These are phyloP conservation scores for Quercus tomentella DNA, from an alignment of 331 rosid species.

Conservation along the genomic window DNA sequence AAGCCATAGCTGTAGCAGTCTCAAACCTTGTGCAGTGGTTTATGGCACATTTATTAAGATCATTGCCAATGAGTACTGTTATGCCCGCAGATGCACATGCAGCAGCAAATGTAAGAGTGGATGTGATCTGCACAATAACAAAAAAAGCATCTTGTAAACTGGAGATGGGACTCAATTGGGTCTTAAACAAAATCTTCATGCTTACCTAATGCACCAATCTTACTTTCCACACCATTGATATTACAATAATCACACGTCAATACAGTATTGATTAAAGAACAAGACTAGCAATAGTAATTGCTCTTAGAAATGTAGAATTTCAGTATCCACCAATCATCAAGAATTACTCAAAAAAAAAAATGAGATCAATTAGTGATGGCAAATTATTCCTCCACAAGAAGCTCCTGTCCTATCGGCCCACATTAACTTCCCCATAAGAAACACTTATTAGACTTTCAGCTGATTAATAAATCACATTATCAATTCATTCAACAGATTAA, in stretches of 20 bases:
- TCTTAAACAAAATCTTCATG: neutral
- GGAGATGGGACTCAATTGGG: neutral
- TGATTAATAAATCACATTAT: no score
- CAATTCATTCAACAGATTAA: no score
- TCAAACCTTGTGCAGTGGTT: slow-evolving; percentile 34
- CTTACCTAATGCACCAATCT: neutral
- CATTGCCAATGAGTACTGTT: slow-evolving; percentile 35
- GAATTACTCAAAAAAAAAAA: no score
- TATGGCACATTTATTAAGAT: slow-evolving; percentile 25
- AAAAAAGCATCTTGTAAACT: neutral
- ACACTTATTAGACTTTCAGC: no score
- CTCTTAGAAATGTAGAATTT: no score
- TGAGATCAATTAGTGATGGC: no score
- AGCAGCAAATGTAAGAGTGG: slow-evolving; percentile 43
- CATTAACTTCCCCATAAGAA: no score
- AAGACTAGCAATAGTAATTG: no score
- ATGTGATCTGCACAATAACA: slow-evolving; percentile 25
- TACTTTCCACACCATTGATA: neutral
- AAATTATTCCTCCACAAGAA: no score
- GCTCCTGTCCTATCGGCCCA: no score
- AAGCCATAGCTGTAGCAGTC: slow-evolving; percentile 46
- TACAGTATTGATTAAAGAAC: neutral
- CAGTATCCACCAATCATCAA: no score
- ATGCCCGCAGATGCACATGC: slow-evolving; percentile 47
- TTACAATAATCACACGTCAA: neutral